phyloP scores from a whole-genome alignment of 176 grass and related monocot species.

The Metroxylon sagu region DNA sequence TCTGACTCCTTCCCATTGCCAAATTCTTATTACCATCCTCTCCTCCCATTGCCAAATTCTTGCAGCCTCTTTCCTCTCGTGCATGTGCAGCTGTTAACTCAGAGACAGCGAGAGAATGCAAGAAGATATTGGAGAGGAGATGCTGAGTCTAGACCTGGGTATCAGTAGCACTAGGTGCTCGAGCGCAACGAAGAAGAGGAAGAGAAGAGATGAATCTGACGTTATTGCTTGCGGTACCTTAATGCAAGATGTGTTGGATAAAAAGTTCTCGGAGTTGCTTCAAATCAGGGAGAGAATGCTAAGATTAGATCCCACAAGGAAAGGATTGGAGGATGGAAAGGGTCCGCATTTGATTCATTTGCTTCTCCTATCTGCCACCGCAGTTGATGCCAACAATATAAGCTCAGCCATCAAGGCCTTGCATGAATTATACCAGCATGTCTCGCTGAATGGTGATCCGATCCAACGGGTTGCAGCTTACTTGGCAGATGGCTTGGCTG shows the following conservation, averaged over 20 bases:
- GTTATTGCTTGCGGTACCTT: not conserved
- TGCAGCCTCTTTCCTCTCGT: not conserved
- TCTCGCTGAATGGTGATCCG: slow-evolving; percentile 37
- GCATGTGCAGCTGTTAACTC: no score
- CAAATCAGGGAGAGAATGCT: slow-evolving; percentile 36
- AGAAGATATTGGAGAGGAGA: slow-evolving; percentile 26
- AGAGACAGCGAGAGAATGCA: slow-evolving; percentile 8
- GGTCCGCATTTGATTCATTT: slow-evolving; percentile 35
- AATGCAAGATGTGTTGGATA: not conserved
- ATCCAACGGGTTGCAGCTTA: slow-evolving; percentile 45
- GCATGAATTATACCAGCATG: slow-evolving; percentile 37
- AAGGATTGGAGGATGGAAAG: not conserved
- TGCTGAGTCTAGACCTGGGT: slow-evolving; percentile 44
- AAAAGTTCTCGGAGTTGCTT: slow-evolving; percentile 28
- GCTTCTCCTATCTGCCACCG: slow-evolving; percentile 37
- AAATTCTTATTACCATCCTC: not conserved
- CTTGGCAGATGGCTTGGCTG: slow-evolving; percentile 52
- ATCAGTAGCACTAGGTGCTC: slow-evolving; percentile 7
- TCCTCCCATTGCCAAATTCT: no score
- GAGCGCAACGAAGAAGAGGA: not conserved
- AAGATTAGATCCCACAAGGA: not conserved
- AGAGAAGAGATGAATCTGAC: slow-evolving; percentile 2
- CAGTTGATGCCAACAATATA: slow-evolving; percentile 23
- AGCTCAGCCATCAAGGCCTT: slow-evolving; percentile 29
- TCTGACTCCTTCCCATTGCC: not conserved